Percentiles rank a stretch among this genome's conserved stretches.
Evolutionary conservation across 2,329 filamentous ascomycete genomes (phyloP).

Genomic region (Fusarium lyarnte): DNA sequence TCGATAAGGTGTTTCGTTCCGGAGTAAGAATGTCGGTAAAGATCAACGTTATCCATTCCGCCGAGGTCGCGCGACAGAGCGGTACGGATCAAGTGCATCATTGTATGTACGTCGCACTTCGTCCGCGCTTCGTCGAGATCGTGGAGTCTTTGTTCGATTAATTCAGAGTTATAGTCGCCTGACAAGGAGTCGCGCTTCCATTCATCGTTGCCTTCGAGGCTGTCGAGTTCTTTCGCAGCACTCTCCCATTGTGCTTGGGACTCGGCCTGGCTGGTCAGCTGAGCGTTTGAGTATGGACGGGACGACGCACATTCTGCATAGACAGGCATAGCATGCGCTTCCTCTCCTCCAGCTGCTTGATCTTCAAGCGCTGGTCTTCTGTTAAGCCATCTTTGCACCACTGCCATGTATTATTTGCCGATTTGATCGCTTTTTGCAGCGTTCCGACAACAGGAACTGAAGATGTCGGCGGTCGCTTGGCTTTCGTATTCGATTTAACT

Average conservation of each 20-base stretch:
- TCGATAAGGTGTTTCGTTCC: slow-evolving; percentile 91
- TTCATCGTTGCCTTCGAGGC: slow-evolving; percentile 78
- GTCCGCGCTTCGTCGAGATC: slow-evolving; percentile 79
- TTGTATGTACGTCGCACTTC: slow-evolving; percentile 75
- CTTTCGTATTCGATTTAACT: slow-evolving; percentile 39
- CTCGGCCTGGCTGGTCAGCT: slow-evolving; percentile 63
- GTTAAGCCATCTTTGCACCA: slow-evolving; percentile 64
- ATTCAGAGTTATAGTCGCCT: slow-evolving; percentile 75
- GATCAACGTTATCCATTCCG: slow-evolving; percentile 82
- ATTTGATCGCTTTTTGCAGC: slow-evolving; percentile 49
- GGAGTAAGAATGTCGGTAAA: slow-evolving; percentile 86
- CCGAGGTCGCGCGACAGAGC: slow-evolving; percentile 82
- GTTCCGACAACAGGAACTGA: slow-evolving; percentile 37
- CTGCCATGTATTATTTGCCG: slow-evolving; percentile 54
- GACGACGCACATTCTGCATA: slow-evolving; percentile 69
- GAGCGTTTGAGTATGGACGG: not conserved
- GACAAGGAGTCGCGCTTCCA: slow-evolving; percentile 77
- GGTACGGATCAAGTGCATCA: slow-evolving; percentile 85
- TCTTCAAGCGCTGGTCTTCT: slow-evolving; percentile 59
- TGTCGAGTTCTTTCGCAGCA: slow-evolving; percentile 80
- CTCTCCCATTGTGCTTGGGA: slow-evolving; percentile 77
- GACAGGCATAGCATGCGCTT: slow-evolving; percentile 70
- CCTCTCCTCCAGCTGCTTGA: slow-evolving; percentile 62
- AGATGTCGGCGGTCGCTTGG: slow-evolving; percentile 30
- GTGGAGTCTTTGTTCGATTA: slow-evolving; percentile 75